Percentiles rank a stretch among this genome's conserved stretches.
Conservation (phyloP, 495 filamentous ascomycete species). For the Talaromyces adpressus region DNA sequence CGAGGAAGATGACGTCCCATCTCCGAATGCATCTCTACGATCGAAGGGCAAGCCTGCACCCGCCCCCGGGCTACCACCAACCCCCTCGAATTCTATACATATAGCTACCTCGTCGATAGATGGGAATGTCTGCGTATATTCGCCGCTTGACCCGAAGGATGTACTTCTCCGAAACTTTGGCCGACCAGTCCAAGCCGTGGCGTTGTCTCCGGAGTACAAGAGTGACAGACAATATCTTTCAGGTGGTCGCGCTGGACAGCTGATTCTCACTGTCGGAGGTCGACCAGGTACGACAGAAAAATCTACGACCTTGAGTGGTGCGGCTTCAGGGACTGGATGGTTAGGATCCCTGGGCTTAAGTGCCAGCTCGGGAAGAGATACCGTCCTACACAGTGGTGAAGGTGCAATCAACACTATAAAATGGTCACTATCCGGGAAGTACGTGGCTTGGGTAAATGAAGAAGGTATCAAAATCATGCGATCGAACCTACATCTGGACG, state of each 20-base stretch:
- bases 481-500: conserved; percentile 74
- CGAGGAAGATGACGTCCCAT: conserved; percentile 38
- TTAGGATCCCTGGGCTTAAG: conserved; percentile 77
- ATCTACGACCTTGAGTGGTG: conserved; percentile 72
- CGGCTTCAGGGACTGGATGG: conserved; percentile 85
- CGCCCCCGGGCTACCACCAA: conserved; percentile 45
- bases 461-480: conserved; percentile 97
- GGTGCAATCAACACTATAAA: conserved; percentile 84
- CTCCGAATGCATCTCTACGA: conserved; percentile 35
- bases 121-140: conserved; percentile 85
- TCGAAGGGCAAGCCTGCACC: conserved; percentile 37
- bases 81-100: conserved; percentile 78
- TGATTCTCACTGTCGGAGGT: conserved; percentile 83
- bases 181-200: conserved; percentile 81
- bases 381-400: conserved; percentile 84
- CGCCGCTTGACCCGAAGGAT: conserved; percentile 70
- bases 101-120: conserved; percentile 93
- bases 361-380: conserved; percentile 73
- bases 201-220: conserved; percentile 87
- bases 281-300: conserved; percentile 67
- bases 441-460: conserved; percentile 91
- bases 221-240: conserved; percentile 81
- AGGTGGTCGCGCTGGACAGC: conserved; percentile 79
- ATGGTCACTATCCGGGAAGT: conserved; percentile 87
- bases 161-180: conserved; percentile 89